These are phyloP conservation scores for Lodderomyces oxycetoniae DNA, from an alignment of 1,139 yeast genomes.

Conservation along the genomic window DNA sequence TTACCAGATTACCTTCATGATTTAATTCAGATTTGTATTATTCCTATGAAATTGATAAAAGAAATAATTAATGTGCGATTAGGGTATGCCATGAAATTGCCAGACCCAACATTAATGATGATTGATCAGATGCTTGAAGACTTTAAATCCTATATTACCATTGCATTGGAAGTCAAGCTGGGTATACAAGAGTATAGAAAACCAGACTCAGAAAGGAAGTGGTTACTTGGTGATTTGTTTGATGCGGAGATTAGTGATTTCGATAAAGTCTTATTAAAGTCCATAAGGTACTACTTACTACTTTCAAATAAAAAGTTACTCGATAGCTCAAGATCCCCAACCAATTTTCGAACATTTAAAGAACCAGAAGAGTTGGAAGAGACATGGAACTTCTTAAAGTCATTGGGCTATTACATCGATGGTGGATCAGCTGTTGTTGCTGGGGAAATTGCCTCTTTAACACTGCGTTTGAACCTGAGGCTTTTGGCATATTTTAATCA, in stretches of 20 bases:
- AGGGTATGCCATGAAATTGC: slow-evolving; percentile 70
- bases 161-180: slow-evolving; percentile 73
- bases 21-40: slow-evolving; percentile 61
- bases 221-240: slow-evolving; percentile 68
- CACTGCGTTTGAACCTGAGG: slow-evolving; percentile 64
- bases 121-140: slow-evolving; percentile 92
- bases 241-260: slow-evolving; percentile 55
- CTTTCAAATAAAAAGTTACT: slow-evolving; percentile 71
- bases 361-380: slow-evolving; percentile 87
- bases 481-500: slow-evolving; percentile 66
- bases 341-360: slow-evolving; percentile 74
- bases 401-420: slow-evolving; percentile 67
- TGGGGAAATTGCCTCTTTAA: slow-evolving; percentile 62
- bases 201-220: slow-evolving; percentile 58
- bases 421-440: slow-evolving; percentile 88
- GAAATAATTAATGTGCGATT: slow-evolving; percentile 76
- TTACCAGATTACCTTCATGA: slow-evolving; percentile 72
- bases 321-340: slow-evolving; percentile 64
- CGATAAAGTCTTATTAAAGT: slow-evolving; percentile 67
- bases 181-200: slow-evolving; percentile 61
- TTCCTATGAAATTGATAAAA: slow-evolving; percentile 77
- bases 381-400: slow-evolving; percentile 70
- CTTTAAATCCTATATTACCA: slow-evolving; percentile 67
- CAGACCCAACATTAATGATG: slow-evolving; percentile 91
- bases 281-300: slow-evolving; percentile 68